A percentile compares a stretch with the other conserved stretches of the same genome.
Conservation (phyloP, 148 eudicot genomes). For the Chenopodium formosanum region DNA sequence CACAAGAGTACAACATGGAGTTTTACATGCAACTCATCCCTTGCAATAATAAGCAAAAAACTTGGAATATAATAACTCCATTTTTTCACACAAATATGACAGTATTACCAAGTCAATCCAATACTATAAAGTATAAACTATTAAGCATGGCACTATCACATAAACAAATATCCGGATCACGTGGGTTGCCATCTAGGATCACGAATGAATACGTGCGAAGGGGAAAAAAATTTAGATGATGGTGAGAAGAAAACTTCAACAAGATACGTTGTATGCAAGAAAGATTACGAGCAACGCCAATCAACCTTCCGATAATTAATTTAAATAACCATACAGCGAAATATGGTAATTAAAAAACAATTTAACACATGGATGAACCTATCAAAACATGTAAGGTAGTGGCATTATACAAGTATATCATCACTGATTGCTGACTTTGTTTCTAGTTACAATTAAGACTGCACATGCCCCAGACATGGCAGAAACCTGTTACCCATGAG, state of each 20-base stretch:
- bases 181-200: background rate
- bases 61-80: background rate
- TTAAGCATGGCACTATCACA: background rate
- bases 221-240: background rate
- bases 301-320: slow-evolving; percentile 1
- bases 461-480: slow-evolving; percentile 15
- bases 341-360: background rate
- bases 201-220: background rate
- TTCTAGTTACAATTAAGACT: slow-evolving; percentile 14
- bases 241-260: slow-evolving; percentile 9
- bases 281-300: slow-evolving; percentile 10
- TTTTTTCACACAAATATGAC: background rate
- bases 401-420: background rate
- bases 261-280: background rate
- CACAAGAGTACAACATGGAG: background rate
- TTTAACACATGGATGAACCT: slow-evolving; percentile 1
- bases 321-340: background rate
- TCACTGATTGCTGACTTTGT: slow-evolving; percentile 19
- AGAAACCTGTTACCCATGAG: background rate
- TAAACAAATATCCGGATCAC: background rate
- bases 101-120: background rate
- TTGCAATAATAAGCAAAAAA: background rate
- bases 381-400: slow-evolving; percentile 9
- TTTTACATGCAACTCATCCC: background rate
- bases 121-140: no score